Conservation (phyloP, 164 flowering plant genomes). For the Sedum album region DNA sequence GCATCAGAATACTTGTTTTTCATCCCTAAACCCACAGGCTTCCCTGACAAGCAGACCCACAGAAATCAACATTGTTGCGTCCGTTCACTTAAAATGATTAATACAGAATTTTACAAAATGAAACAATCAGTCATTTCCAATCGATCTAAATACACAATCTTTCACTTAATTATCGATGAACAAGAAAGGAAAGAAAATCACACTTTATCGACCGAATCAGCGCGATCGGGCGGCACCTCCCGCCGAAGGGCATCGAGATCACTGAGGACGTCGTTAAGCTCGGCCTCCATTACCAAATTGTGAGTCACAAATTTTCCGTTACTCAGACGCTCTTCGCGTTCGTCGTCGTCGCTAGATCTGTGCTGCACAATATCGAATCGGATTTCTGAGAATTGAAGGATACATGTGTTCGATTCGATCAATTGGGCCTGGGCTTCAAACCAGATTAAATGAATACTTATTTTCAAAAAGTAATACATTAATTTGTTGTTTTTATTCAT, state of each 20-base stretch:
- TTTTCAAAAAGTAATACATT: too few species aligned
- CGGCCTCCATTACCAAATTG: slow-evolving; percentile 49
- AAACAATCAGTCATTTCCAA: neutral
- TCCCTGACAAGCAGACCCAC: too few species aligned
- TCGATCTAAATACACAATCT: neutral
- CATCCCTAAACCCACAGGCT: too few species aligned
- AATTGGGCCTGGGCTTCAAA: neutral
- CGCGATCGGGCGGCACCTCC: slow-evolving; percentile 35
- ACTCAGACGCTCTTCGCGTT: neutral
- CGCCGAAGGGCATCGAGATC: slow-evolving; percentile 49
- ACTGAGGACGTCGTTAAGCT: slow-evolving; percentile 40
- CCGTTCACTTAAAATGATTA: too few species aligned
- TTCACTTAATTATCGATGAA: neutral
- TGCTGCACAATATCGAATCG: neutral
- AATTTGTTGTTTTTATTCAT: too few species aligned
- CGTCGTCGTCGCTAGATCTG: neutral
- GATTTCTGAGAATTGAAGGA: neutral
- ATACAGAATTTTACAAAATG: neutral
- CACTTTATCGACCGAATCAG: slow-evolving; percentile 44
- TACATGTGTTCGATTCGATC: neutral
- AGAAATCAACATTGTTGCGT: too few species aligned
- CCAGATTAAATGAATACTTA: too few species aligned
- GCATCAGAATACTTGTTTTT: too few species aligned
- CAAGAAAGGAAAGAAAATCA: neutral
- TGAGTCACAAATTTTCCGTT: neutral